Evolutionary conservation across 441 rosid genomes (phyloP), one percentile per base, ranked within the genome.

Genomic region (Metrosideros polymorpha): DNA sequence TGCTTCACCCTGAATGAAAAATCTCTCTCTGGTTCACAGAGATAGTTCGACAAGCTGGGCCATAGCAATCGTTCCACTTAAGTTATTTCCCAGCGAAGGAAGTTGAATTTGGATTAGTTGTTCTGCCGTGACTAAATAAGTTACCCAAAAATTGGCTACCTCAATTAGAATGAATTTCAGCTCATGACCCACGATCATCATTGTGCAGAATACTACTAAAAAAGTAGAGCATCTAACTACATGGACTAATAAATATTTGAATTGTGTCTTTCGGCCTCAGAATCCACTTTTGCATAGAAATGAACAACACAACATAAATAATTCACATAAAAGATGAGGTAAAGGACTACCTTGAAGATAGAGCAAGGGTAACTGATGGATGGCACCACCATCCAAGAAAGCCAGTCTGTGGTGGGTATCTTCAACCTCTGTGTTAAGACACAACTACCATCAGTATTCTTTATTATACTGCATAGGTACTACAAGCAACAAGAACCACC

Each of bases 341-440:
- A 27, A 47, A 49, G 77, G 79, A 71, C 79, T 91, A 96, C 99
- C 99, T 94, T 97, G 93, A 45, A 96, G 98, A 92, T 95, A 93
- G 92, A 95, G 92, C 89, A 97, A 88, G 0, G 99, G 97, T 27
- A 97, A 90, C 87, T 91, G 93, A 84, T 94, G 90, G 47, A 90
- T 71, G n/a, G 94, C 95, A 88, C 97, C 98, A 32, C 97, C 98
- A 88, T 96, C 98, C 91, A 94, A 92, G 91, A 95, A 93, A 88
- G 95, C 90, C 91, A 93, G 86, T 87, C 98, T 92, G 85, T 86
- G 91, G 57, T 87, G 96, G 30, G 97, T 96, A 77, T 97, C 99
- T 84, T 97, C 99, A 91, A 96, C 97, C 93, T 97, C 99, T 97
- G 92, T 97, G 92, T 51, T 56, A 84, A 83, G 63, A 79, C 27